These are phyloP conservation scores for Westerdykella sp. DNA, from an alignment of 2,329 filamentous ascomycete genomes.

Conservation along the genomic window DNA sequence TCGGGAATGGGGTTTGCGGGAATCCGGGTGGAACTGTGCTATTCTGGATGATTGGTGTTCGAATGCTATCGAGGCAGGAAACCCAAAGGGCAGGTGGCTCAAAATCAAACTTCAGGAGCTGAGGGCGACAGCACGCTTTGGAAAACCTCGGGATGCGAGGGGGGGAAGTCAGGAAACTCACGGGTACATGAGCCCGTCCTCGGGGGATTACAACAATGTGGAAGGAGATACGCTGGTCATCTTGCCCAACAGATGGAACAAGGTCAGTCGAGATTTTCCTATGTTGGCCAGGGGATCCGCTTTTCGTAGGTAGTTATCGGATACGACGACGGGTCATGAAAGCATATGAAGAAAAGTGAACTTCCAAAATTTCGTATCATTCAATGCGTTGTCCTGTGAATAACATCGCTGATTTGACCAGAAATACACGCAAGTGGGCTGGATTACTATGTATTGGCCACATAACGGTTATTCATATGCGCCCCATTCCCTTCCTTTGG, in stretches of 20 bases:
- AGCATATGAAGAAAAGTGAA: too few relatives aligned
- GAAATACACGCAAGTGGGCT: too few relatives aligned
- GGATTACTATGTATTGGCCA: too few relatives aligned
- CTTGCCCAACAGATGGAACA: constrained; percentile 18
- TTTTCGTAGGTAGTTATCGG: too few relatives aligned
- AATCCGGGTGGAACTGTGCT: constrained; percentile 9
- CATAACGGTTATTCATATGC: too few relatives aligned
- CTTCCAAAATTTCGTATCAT: too few relatives aligned
- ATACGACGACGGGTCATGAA: too few relatives aligned
- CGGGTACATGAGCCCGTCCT: constrained; percentile 8
- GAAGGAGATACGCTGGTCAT: constrained; percentile 15
- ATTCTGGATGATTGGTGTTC: constrained; percentile 26
- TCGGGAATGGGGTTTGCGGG: constrained; percentile 11
- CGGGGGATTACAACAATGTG: constrained; percentile 16
- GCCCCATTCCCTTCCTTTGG: too few relatives aligned
- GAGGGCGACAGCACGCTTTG: neutral
- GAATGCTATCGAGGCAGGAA: constrained; percentile 10
- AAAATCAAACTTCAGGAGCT: constrained; percentile 19
- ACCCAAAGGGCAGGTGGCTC: constrained; percentile 26
- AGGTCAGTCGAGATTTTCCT: constrained; percentile 16
- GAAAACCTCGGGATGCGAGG: neutral
- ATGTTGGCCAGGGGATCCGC: too few relatives aligned
- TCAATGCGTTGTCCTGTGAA: too few relatives aligned
- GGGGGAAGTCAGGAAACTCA: neutral
- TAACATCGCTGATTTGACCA: too few relatives aligned